These are phyloP conservation scores for Hemileia vastatrix DNA, from an alignment of 1,284 basidiomycete species.

Conservation along the genomic window DNA sequence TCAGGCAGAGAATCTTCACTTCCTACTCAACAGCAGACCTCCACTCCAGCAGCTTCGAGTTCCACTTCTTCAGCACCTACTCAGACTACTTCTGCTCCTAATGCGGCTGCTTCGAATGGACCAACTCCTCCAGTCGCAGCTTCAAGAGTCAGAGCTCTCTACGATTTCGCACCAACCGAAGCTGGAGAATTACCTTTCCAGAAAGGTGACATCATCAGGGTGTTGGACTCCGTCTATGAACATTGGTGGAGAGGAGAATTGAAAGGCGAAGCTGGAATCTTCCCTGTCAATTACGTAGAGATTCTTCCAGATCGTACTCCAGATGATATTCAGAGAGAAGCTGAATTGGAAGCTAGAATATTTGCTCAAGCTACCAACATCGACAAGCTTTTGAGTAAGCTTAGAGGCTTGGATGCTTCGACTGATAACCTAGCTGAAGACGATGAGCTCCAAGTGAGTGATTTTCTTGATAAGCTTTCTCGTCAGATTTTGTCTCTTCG, in stretches of 20 bases:
- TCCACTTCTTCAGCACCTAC: not conserved
- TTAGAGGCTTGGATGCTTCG: constrained; percentile 66
- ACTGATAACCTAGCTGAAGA: constrained; percentile 80
- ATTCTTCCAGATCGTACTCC: constrained; percentile 73
- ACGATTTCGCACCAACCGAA: constrained; percentile 78
- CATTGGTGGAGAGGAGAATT: constrained; percentile 97
- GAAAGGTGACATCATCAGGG: constrained; percentile 88
- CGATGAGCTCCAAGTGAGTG: constrained; percentile 80
- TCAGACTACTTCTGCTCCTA: not conserved
- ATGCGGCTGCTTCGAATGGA: no score
- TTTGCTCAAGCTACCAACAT: constrained; percentile 75
- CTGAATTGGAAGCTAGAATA: constrained; percentile 76
- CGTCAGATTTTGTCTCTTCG: no score
- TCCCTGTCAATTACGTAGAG: constrained; percentile 98
- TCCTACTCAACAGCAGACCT: not conserved
- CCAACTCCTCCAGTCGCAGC: no score
- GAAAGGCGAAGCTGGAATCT: constrained; percentile 85
- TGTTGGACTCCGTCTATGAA: constrained; percentile 85
- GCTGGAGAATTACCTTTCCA: constrained; percentile 83
- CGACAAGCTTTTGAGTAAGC: constrained; percentile 69
- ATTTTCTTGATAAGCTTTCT: no score
- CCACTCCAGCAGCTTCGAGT: not conserved
- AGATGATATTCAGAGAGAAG: constrained; percentile 68
- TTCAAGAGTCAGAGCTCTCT: constrained; percentile 77
- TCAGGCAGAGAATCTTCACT: not conserved